Percentiles rank a stretch among this genome's conserved stretches.
These are phyloP conservation scores for Luzula sylvatica DNA, from an alignment of 176 grass and related monocot species.

Conservation along the genomic window DNA sequence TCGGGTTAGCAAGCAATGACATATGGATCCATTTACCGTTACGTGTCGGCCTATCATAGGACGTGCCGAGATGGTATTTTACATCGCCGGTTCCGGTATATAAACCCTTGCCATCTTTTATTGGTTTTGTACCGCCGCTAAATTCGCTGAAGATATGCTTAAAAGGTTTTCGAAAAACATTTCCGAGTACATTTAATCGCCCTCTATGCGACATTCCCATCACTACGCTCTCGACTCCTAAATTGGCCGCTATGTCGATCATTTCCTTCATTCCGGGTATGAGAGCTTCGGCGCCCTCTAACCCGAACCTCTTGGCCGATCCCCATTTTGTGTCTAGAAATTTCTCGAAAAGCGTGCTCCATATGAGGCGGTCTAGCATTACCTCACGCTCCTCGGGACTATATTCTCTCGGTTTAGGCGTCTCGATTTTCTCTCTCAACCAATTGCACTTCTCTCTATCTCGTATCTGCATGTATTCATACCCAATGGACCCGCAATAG, in stretches of 20 bases:
- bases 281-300: constrained; percentile 38
- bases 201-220: constrained; percentile 46
- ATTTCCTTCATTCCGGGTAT: constrained; percentile 48
- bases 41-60: constrained; percentile 28
- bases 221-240: constrained; percentile 42
- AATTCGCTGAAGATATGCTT: constrained; percentile 43
- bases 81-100: constrained; percentile 39
- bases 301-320: constrained; percentile 34
- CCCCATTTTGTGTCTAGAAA: constrained; percentile 36
- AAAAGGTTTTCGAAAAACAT: constrained; percentile 38
- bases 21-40: constrained; percentile 29
- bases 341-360: constrained; percentile 43
- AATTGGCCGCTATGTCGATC: constrained; percentile 32
- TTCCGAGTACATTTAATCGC: constrained; percentile 26
- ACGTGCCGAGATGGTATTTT: constrained; percentile 40
- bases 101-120: constrained; percentile 27
- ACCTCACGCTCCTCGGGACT: constrained; percentile 21
- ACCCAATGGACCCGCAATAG: constrained; percentile 32
- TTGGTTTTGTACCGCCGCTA: constrained; percentile 31
- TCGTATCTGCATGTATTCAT: constrained; percentile 42
- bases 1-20: constrained; percentile 29
- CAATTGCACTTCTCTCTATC: constrained; percentile 39
- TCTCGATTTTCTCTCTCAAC: constrained; percentile 42
- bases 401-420: constrained; percentile 31
- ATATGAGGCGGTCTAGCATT: constrained; percentile 41